A percentile compares a stretch with the other conserved stretches of the same genome.
These are phyloP conservation scores for Hypoxylon sp. DNA, from an alignment of 2,329 filamentous ascomycete genomes.

Conservation along the genomic window DNA sequence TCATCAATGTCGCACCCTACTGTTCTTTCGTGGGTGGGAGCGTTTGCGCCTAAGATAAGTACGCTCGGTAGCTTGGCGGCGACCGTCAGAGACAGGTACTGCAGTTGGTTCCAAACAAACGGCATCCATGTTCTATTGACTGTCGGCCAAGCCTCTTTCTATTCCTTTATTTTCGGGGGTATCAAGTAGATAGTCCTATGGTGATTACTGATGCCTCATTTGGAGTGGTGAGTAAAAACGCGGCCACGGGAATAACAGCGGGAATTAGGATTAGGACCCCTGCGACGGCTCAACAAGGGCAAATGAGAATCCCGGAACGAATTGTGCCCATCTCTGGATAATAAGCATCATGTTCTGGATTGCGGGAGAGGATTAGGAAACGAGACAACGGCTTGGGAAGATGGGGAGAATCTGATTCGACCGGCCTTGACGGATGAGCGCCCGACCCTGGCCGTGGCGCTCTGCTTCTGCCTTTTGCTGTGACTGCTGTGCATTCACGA, in stretches of 20 bases:
- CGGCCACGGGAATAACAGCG: conserved; percentile 23
- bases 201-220: conserved; percentile 15
- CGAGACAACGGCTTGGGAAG: conserved; percentile 49
- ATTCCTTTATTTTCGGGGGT: background rate
- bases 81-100: background rate
- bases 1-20: conserved; percentile 19
- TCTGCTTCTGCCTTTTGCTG: conserved; percentile 37
- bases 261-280: conserved; percentile 25
- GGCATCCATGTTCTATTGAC: conserved; percentile 15
- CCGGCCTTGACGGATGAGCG: conserved; percentile 48
- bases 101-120: conserved; percentile 2
- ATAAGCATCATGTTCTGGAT: conserved; percentile 38
- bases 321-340: conserved; percentile 34
- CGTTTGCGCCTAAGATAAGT: background rate
- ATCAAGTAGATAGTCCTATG: conserved; percentile 12
- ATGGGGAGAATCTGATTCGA: conserved; percentile 48
- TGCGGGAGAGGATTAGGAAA: conserved; percentile 31
- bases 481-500: conserved; percentile 35
- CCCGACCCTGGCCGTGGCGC: conserved; percentile 46
- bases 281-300: conserved; percentile 24
- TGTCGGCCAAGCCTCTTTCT: background rate
- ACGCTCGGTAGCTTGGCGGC: background rate
- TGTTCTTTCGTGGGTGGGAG: background rate
- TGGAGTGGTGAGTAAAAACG: conserved; percentile 11
- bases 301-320: conserved; percentile 29